Conservation (phyloP, 148 eudicot genomes). For the Selenicereus undatus region DNA sequence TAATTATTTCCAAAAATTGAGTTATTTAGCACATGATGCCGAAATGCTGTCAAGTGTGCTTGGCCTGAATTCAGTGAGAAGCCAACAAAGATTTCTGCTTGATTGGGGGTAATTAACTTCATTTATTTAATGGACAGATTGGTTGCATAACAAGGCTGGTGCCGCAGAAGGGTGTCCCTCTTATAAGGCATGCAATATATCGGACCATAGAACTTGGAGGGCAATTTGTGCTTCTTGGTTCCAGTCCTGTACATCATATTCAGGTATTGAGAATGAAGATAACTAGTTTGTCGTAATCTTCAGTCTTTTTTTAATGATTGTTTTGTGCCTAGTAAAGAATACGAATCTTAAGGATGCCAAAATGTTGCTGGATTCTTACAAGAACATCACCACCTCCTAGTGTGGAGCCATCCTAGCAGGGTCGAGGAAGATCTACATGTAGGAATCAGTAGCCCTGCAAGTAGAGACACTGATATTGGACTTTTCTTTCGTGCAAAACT, state of each 20-base stretch:
- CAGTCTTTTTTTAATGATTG: too few species aligned
- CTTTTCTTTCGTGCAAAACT: too few species aligned
- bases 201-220: conserved; percentile 81
- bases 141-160: conserved; percentile 95
- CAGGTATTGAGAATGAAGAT: conserved; percentile 42
- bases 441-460: too few species aligned
- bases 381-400: too few species aligned
- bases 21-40: not conserved
- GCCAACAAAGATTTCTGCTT: not conserved
- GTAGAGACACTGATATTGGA: too few species aligned
- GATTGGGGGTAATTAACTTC: not conserved
- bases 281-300: too few species aligned
- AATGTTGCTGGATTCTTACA: too few species aligned
- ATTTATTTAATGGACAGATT: conserved; percentile 47
- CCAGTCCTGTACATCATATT: conserved; percentile 86
- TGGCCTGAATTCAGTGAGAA: not conserved
- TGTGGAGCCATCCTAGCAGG: too few species aligned
- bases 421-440: too few species aligned
- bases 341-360: too few species aligned
- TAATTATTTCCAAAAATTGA: not conserved
- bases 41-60: not conserved
- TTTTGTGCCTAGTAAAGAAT: too few species aligned
- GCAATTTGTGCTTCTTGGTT: conserved; percentile 92
- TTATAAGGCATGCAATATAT: conserved; percentile 91
- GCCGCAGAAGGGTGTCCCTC: conserved; percentile 96